Evolutionary conservation across 2,329 filamentous ascomycete species (phyloP).

Genomic region (Cercospora sp.): DNA sequence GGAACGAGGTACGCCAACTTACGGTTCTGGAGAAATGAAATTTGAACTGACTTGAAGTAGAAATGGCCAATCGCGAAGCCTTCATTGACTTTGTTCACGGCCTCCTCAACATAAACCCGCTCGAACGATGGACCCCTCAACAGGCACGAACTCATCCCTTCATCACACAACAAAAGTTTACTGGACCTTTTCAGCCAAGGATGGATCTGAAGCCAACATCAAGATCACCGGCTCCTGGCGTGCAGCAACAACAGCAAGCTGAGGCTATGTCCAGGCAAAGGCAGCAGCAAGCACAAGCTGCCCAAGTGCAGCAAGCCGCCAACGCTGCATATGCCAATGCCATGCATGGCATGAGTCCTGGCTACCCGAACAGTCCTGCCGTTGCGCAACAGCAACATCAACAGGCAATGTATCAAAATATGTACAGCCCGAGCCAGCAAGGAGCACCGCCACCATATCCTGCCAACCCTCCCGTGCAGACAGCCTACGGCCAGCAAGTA

Average conservation of each 20-base stretch:
- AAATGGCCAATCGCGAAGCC: conserved; percentile 96
- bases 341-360: conserved; percentile 38
- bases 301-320: conserved; percentile 48
- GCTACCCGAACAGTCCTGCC: conserved; percentile 45
- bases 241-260: conserved; percentile 92
- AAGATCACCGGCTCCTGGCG: conserved; percentile 85
- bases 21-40: not conserved
- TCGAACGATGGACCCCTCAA: conserved; percentile 96
- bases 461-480: conserved; percentile 57
- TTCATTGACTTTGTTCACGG: conserved; percentile 98
- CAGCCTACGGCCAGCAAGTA: conserved; percentile 70
- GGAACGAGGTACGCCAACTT: conserved; percentile 72
- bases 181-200: conserved; percentile 90
- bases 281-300: conserved; percentile 58
- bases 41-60: conserved; percentile 51
- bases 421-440: conserved; percentile 68
- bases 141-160: conserved; percentile 97
- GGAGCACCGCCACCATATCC: conserved; percentile 78
- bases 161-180: conserved; percentile 97
- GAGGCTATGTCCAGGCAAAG: conserved; percentile 92
- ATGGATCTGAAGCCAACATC: conserved; percentile 94
- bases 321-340: conserved; percentile 33
- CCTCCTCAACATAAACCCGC: conserved; percentile 86
- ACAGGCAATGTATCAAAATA: conserved; percentile 68
- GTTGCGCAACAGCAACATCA: conserved; percentile 29